Evolutionary conservation across 257 asterid species (phyloP).

Genomic region (Eucommia ulmoides): DNA sequence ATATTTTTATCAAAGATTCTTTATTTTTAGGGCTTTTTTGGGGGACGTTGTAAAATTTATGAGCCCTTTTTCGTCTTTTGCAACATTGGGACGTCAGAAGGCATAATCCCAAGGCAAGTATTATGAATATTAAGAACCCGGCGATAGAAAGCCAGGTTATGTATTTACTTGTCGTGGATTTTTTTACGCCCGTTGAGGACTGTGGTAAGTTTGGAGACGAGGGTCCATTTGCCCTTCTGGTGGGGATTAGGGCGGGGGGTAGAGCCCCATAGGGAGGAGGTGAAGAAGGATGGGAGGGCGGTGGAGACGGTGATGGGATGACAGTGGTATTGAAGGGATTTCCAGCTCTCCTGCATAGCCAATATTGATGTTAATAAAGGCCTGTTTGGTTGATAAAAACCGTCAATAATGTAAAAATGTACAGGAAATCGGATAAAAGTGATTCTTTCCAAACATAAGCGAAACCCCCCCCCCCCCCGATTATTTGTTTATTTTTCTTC

Average conservation of each 20-base stretch:
- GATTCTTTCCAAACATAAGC: too few species aligned
- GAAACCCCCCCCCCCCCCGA: too few species aligned
- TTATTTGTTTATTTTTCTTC: too few species aligned
- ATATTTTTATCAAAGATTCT: slow-evolving; percentile 22
- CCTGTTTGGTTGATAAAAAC: too few species aligned
- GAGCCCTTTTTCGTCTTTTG: slow-evolving; percentile 26
- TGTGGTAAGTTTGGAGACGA: slow-evolving; percentile 24
- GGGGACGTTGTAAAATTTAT: slow-evolving; percentile 15
- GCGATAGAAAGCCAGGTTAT: slow-evolving; percentile 38
- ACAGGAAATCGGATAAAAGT: too few species aligned
- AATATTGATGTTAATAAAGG: neutral
- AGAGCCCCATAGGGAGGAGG: slow-evolving; percentile 37
- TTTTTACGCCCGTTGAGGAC: slow-evolving; percentile 18
- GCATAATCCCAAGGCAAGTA: slow-evolving; percentile 38
- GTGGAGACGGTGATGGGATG: slow-evolving; percentile 71
- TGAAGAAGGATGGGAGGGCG: slow-evolving; percentile 24
- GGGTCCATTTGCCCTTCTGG: slow-evolving; percentile 25
- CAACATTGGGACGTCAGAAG: slow-evolving; percentile 34
- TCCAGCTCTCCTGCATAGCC: slow-evolving; percentile 52
- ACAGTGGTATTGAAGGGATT: slow-evolving; percentile 85
- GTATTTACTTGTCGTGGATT: slow-evolving; percentile 17
- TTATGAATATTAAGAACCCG: slow-evolving; percentile 29
- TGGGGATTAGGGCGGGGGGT: slow-evolving; percentile 31
- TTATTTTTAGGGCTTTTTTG: slow-evolving; percentile 20
- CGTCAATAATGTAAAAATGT: too few species aligned